A percentile compares a stretch with the other conserved stretches of the same genome.
Evolutionary conservation across 306 rosid species (phyloP).

Genomic region (Rosa lucieae): DNA sequence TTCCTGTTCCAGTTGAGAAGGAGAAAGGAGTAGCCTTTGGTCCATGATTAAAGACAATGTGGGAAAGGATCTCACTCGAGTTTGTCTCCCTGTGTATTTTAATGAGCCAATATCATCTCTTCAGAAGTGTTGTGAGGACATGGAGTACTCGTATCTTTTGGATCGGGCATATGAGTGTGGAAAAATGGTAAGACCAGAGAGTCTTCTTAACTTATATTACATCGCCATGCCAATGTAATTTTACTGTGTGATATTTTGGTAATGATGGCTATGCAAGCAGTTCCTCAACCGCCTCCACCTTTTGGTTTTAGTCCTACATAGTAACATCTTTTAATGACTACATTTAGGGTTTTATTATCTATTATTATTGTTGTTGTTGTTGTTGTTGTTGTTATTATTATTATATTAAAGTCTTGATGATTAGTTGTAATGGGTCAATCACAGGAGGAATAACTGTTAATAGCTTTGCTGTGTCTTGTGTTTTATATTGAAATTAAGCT

Average conservation of each 20-base stretch:
- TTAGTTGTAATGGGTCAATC: background rate
- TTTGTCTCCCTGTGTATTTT: constrained; percentile 98
- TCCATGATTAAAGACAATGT: constrained; percentile 96
- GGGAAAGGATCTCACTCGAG: constrained; percentile 94
- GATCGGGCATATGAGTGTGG: constrained; percentile 87
- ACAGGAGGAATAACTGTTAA: background rate
- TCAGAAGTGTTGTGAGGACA: constrained; percentile 93
- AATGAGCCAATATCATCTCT: constrained; percentile 98
- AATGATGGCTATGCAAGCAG: background rate
- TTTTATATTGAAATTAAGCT: background rate
- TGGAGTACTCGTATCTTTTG: constrained; percentile 88
- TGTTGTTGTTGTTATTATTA: background rate
- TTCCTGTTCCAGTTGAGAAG: constrained; percentile 90
- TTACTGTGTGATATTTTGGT: background rate
- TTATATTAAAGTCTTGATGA: background rate
- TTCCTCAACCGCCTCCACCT: background rate
- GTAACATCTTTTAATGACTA: background rate
- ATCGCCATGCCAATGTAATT: background rate
- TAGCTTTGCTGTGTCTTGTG: background rate
- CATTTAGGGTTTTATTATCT: background rate
- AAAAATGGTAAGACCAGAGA: constrained; percentile 58
- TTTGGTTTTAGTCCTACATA: background rate
- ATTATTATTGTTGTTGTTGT: too few relatives aligned
- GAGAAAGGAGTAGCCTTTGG: constrained; percentile 99
- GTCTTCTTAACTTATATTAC: constrained; percentile 10